Conservation (phyloP, 495 filamentous ascomycete genomes). For the Xylaria venustula region DNA sequence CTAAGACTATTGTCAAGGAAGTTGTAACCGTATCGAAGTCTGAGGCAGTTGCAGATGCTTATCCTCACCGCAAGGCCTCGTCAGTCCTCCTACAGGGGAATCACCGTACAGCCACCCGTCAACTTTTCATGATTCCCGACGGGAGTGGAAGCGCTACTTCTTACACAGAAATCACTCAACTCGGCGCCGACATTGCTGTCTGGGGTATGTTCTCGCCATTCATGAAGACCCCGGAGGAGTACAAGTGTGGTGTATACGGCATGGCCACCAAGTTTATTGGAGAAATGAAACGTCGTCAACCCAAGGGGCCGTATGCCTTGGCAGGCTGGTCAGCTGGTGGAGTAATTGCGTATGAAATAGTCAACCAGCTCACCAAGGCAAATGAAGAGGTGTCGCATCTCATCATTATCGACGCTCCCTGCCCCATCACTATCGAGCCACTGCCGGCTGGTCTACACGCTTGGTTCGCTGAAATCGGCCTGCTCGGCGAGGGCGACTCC, state of each 20-base stretch:
- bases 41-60: conserved; percentile 59
- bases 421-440: conserved; percentile 72
- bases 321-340: conserved; percentile 86
- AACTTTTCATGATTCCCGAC: conserved; percentile 73
- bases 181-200: conserved; percentile 52
- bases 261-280: conserved; percentile 55
- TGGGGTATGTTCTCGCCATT: conserved; percentile 68
- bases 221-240: conserved; percentile 54
- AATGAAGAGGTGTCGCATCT: conserved; percentile 72
- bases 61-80: conserved; percentile 64
- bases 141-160: conserved; percentile 69
- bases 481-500: conserved; percentile 64
- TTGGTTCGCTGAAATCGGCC: conserved; percentile 77
- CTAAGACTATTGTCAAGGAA: conserved; percentile 48
- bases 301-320: conserved; percentile 65
- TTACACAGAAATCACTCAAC: conserved; percentile 54
- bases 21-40: conserved; percentile 28
- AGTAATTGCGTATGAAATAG: conserved; percentile 83
- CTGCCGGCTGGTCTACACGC: conserved; percentile 72
- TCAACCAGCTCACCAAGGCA: conserved; percentile 64
- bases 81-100: conserved; percentile 65
- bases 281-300: conserved; percentile 63
- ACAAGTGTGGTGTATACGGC: conserved; percentile 56
- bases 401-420: conserved; percentile 80
- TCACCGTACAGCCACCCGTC: conserved; percentile 56